A percentile compares a stretch with the other conserved stretches of the same genome.
Conservation (phyloP, 495 filamentous ascomycete species). For the Xylaria acuta region DNA sequence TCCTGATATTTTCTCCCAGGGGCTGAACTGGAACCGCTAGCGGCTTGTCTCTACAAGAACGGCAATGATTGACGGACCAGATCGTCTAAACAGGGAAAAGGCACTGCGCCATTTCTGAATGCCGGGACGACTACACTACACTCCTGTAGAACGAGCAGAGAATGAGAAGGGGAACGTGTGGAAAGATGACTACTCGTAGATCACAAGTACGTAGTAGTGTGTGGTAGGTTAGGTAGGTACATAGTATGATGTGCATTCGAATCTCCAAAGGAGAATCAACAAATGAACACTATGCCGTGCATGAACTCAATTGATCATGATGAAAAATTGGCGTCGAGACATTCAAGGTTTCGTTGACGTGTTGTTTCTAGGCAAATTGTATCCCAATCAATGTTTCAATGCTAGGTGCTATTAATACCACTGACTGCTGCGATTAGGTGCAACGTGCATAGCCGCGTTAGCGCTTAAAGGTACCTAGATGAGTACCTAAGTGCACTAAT, state of each 20-base stretch:
- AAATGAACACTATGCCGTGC: not conserved
- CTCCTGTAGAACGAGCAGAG: not conserved
- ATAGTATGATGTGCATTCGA: not conserved
- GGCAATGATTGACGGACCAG: not conserved
- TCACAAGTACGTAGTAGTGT: too few species aligned
- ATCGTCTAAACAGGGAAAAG: not conserved
- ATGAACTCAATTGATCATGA: not conserved
- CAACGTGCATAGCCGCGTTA: not conserved
- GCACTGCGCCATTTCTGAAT: slow-evolving; percentile 5
- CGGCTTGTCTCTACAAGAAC: not conserved
- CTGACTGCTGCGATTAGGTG: too few species aligned
- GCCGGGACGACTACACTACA: not conserved
- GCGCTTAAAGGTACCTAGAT: not conserved
- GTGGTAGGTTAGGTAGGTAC: not conserved
- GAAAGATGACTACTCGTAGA: not conserved
- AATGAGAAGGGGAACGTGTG: not conserved
- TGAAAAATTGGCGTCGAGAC: not conserved
- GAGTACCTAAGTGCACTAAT: not conserved
- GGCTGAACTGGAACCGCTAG: slow-evolving; percentile 3
- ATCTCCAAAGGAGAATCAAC: not conserved
- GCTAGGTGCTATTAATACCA: not conserved
- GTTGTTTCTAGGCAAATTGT: not conserved
- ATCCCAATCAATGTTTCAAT: not conserved
- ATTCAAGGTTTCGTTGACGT: not conserved
- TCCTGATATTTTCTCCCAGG: not conserved